These are phyloP conservation scores for Pontederia crassipes DNA, from an alignment of 176 grass and related monocot species.

Conservation along the genomic window DNA sequence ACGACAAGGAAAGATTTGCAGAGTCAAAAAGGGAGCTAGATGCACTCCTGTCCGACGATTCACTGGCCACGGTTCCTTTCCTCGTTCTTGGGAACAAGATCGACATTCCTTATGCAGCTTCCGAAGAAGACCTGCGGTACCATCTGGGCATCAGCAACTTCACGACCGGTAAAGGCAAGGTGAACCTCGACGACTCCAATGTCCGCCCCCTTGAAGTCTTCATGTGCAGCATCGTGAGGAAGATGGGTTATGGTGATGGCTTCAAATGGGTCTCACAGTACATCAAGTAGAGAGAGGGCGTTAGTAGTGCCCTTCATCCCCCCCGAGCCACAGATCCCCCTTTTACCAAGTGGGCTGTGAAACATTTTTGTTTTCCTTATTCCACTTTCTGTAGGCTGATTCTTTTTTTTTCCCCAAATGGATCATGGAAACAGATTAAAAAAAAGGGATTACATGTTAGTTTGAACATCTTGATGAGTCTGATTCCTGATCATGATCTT, in stretches of 20 bases:
- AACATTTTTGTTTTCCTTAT: too few relatives aligned
- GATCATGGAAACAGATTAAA: too few relatives aligned
- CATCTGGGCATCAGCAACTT: slow-evolving; percentile 64
- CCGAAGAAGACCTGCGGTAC: slow-evolving; percentile 65
- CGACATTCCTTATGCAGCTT: slow-evolving; percentile 55
- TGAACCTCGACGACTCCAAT: slow-evolving; percentile 44
- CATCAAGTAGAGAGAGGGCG: slow-evolving; percentile 36
- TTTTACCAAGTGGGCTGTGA: too few relatives aligned
- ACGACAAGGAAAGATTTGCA: slow-evolving; percentile 67
- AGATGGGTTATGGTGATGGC: slow-evolving; percentile 79
- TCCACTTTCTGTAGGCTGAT: too few relatives aligned
- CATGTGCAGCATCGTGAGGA: slow-evolving; percentile 82
- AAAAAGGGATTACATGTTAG: too few relatives aligned
- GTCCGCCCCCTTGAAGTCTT: slow-evolving; percentile 74
- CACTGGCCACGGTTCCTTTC: slow-evolving; percentile 51
- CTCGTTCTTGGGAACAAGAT: slow-evolving; percentile 84
- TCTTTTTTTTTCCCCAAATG: too few relatives aligned
- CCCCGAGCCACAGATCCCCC: too few relatives aligned
- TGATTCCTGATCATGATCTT: too few relatives aligned
- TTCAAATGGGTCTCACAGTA: slow-evolving; percentile 90
- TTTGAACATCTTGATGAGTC: too few relatives aligned
- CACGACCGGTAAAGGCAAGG: slow-evolving; percentile 71
- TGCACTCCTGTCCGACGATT: slow-evolving; percentile 61
- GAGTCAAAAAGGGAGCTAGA: slow-evolving; percentile 73
- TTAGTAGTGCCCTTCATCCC: too few relatives aligned